Evolutionary conservation across 208 protist genomes (phyloP), one percentile per base, ranked within the genome.

Genomic region (Trypanosoma avium): DNA sequence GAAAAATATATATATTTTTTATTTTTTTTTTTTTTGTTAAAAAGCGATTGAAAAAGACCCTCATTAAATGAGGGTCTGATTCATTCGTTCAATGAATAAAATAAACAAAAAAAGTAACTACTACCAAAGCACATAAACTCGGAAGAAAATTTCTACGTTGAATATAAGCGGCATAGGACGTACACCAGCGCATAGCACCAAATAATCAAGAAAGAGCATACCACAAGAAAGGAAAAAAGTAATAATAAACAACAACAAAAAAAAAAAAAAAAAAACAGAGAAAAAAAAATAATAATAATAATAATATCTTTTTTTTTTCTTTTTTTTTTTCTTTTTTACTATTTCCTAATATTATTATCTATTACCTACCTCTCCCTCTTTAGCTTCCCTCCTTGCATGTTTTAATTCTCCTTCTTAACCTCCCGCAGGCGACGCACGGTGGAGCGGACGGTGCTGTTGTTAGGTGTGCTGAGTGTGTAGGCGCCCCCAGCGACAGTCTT

Each of bases 401-500:
- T n/a, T n/a, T n/a, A n/a, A n/a, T n/a, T n/a, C n/a, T n/a, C 58
- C 43, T 73, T 49, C 72, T 86, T 73, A 29, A 98, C 83, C 73
- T 99, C 97, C 61, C 98, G 95, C 33, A 99, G 88, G 85, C 98
- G 98, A 81, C 98, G 98, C 47, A 99, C 97, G 6, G 98, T 98
- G 50, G 91, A 97, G 69, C 97, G 91, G 63, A 99, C 97, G 22
- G 97, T 99, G 75, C 88, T 94, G 84, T 98, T 99, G 86, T 97
- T 98, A 47, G 81, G 81, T 36, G 88, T 94, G 79, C 84, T 92
- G 60, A 99, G 77, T 56, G 97, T 97, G 84, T 95, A 99, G 29
- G 98, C 98, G 60, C 98, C 98, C 82, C 98, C 98, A 45, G 97
- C 97, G 24, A 99, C 83, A 24, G 86, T 97, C 86, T 98, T 99